Base-by-base conservation (phyloP, 2,329 filamentous ascomycete genomes). In the Bipolaris zeicola region DNA sequence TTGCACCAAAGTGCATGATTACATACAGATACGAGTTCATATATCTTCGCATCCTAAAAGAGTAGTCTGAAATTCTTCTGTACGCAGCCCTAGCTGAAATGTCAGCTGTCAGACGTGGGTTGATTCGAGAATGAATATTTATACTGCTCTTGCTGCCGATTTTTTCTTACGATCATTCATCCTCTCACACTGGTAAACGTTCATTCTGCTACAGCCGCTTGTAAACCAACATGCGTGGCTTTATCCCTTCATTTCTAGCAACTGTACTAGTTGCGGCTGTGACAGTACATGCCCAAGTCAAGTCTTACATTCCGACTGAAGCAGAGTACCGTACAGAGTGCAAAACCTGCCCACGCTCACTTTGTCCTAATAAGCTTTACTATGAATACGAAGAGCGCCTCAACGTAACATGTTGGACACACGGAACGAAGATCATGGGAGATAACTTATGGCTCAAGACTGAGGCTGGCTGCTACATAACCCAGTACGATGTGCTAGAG, bases 401-500 rank as follows among this genome's bases (percentile, higher is more conserved):
- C 34, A 71, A 71, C 39, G 64, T 57, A 18, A 71, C 66, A 24
- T 73, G 70, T 51, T 72, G 68, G 67, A 72, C 69, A 1, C 57
- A 53, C 18, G 70, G 70, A 16, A 72, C 69, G 1, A 65, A 63
- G 44, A 72, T 72, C 28, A 62, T 69, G 55, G 67, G 63, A 6
- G 63, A 66, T 24, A 50, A 55, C 31, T 34, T 70, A n/a, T 73
- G 70, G 69, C 57, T 73, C 48, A 64, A 66, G 50, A 71, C 52
- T 36, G 61, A 68, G 13, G 62, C 63, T 22, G 63, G 60, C 14
- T 73, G 69, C 50, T 73, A 73, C 50, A 57, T 73, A 10, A 72
- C 69, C 14, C 67, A 72, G 49, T 72, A 68, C 42, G 68, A 73
- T 50, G 52, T 71, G 2, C 7, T 53, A 5, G 66, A 72, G 39